Evolutionary conservation across 1,284 basidiomycete genomes (phyloP).

Genomic region (Filobasidium uniguttulatum): DNA sequence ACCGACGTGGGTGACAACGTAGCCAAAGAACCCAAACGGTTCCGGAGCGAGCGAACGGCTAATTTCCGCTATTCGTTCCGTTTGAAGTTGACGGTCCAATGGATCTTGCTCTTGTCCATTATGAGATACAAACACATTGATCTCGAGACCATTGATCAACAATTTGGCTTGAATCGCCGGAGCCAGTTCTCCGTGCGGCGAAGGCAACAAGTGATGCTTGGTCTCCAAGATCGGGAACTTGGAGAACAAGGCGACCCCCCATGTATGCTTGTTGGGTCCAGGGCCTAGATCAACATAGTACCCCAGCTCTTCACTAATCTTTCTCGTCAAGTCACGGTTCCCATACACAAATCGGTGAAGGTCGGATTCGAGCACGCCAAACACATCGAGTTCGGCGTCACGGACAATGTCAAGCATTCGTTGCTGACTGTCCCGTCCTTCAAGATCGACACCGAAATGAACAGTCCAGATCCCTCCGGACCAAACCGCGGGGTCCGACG

Average conservation of each 20-base stretch:
- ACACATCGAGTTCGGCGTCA: constrained; percentile 67
- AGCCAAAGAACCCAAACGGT: constrained; percentile 76
- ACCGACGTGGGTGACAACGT: constrained; percentile 62
- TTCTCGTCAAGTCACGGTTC: constrained; percentile 72
- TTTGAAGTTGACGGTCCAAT: constrained; percentile 76
- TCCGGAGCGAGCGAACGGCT: constrained; percentile 58
- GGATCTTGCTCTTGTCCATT: constrained; percentile 91
- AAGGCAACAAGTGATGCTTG: constrained; percentile 77
- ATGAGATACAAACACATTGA: constrained; percentile 74
- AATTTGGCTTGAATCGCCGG: constrained; percentile 82
- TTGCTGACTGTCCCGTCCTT: constrained; percentile 67
- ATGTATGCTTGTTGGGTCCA: constrained; percentile 78
- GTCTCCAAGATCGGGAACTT: constrained; percentile 89
- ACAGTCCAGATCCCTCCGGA: constrained; percentile 88
- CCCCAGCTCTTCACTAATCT: constrained; percentile 62
- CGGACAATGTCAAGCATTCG: constrained; percentile 61
- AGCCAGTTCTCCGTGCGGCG: constrained; percentile 68
- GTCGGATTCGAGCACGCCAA: constrained; percentile 28
- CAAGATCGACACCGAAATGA: constrained; percentile 75
- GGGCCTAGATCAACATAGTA: constrained; percentile 63
- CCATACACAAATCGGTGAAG: constrained; percentile 71
- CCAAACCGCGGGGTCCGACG: constrained; percentile 51
- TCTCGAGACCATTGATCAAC: constrained; percentile 64
- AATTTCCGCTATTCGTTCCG: constrained; percentile 63
- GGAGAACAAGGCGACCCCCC: constrained; percentile 71